A percentile compares a stretch with the other conserved stretches of the same genome.
These are phyloP conservation scores for Candida incommunis DNA, from an alignment of 805 yeast species.

Conservation along the genomic window DNA sequence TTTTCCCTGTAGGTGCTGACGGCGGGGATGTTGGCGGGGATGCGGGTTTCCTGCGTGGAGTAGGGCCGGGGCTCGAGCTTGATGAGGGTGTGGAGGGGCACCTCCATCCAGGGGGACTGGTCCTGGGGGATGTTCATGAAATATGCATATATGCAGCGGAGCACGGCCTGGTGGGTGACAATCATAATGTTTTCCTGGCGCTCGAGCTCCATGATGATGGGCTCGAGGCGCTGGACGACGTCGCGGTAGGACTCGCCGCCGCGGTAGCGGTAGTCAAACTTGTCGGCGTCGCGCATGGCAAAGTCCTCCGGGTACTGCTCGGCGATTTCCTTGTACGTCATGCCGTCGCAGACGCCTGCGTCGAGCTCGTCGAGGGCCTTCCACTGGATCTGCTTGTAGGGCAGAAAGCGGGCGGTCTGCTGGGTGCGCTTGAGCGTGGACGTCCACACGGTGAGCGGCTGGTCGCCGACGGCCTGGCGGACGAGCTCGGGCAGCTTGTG, in stretches of 20 bases:
- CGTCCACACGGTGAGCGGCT: slow-evolving; percentile 82
- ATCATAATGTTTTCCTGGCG: slow-evolving; percentile 92
- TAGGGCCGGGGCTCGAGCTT: slow-evolving; percentile 93
- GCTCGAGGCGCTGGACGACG: slow-evolving; percentile 87
- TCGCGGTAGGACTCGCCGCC: slow-evolving; percentile 97
- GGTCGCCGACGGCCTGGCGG: slow-evolving; percentile 37
- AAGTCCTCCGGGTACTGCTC: slow-evolving; percentile 82
- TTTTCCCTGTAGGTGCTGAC: slow-evolving; percentile 92
- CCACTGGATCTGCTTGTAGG: slow-evolving; percentile 80
- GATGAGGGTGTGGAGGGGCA: slow-evolving; percentile 89
- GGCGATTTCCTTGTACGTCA: slow-evolving; percentile 90
- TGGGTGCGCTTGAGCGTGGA: slow-evolving; percentile 84
- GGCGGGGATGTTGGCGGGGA: slow-evolving; percentile 94
- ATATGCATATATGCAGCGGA: slow-evolving; percentile 92
- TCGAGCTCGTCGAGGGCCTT: slow-evolving; percentile 94
- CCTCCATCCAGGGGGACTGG: slow-evolving; percentile 97
- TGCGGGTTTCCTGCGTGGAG: slow-evolving; percentile 72
- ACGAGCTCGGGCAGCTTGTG: slow-evolving; percentile 67
- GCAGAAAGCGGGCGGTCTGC: slow-evolving; percentile 75
- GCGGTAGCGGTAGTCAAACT: slow-evolving; percentile 87
- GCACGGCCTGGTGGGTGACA: slow-evolving; percentile 94
- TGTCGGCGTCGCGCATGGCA: slow-evolving; percentile 88
- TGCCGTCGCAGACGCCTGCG: slow-evolving; percentile 95
- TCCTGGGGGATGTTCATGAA: slow-evolving; percentile 98
- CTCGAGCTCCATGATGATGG: slow-evolving; percentile 96